Conservation (phyloP, 2,329 filamentous ascomycete species). For the Calonectria pseudoturangicola region DNA sequence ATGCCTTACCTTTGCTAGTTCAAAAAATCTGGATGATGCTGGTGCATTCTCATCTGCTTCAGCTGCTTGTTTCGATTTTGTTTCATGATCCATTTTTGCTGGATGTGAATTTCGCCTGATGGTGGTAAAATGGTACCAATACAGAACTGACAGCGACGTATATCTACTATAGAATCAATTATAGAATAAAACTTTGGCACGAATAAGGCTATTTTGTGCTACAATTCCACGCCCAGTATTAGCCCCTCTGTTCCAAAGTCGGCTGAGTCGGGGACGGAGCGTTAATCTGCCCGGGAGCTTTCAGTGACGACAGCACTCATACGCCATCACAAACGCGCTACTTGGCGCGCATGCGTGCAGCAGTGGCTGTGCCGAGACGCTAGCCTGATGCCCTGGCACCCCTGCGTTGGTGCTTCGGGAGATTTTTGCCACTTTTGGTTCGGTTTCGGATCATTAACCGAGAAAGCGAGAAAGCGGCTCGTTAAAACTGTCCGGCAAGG, state of each 20-base stretch:
- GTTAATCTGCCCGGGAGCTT: neutral
- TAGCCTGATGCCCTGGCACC: neutral
- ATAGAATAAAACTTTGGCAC: neutral
- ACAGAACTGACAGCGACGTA: neutral
- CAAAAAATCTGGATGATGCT: neutral
- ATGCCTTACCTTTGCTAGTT: neutral
- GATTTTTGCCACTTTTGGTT: neutral
- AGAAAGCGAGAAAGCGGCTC: neutral
- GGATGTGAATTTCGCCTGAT: neutral
- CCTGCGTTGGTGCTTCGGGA: neutral
- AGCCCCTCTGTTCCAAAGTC: neutral
- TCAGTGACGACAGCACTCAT: neutral
- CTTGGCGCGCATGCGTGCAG: neutral
- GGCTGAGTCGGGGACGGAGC: neutral
- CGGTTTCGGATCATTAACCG: neutral
- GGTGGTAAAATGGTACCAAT: neutral
- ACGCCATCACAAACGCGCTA: neutral
- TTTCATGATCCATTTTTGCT: neutral
- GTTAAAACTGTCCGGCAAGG: neutral
- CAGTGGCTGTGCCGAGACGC: constrained; percentile 2
- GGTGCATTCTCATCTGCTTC: neutral
- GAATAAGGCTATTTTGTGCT: neutral
- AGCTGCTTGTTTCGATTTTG: neutral
- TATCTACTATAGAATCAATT: neutral
- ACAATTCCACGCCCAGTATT: neutral